A percentile compares a stretch with the other conserved stretches of the same genome.
phyloP scores from a whole-genome alignment of 345 rosid genomes.

The Turritis glabra region DNA sequence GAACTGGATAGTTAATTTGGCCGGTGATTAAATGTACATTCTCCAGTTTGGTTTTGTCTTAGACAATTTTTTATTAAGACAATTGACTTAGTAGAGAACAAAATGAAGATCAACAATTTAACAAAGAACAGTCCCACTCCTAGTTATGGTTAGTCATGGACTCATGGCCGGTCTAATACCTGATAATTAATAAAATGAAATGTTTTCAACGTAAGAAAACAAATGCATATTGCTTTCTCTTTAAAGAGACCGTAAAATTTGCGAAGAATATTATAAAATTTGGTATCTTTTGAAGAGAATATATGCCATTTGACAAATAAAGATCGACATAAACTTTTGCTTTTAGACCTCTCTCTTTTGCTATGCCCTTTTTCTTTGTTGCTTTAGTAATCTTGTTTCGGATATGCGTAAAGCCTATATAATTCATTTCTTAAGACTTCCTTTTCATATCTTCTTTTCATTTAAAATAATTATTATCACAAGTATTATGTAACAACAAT shows the following conservation, averaged over 20 bases:
- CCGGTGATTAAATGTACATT: too few relatives aligned
- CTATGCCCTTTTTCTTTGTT: conserved; percentile 29
- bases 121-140: too few relatives aligned
- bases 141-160: background rate
- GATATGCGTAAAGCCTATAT: conserved; percentile 24
- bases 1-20: too few relatives aligned
- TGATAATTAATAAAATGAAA: background rate
- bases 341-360: conserved; percentile 20
- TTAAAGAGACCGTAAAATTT: background rate
- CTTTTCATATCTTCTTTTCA: conserved; percentile 13
- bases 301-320: conserved; percentile 34
- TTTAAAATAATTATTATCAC: conserved; percentile 24
- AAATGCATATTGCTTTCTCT: background rate
- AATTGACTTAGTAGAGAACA: too few relatives aligned
- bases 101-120: too few relatives aligned
- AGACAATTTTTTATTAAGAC: too few relatives aligned
- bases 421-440: conserved; percentile 8
- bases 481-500: conserved; percentile 38
- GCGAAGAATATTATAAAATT: background rate
- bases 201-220: background rate
- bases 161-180: background rate
- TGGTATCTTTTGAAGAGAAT: conserved; percentile 19
- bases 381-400: conserved; percentile 26
- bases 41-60: too few relatives aligned
- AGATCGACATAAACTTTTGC: conserved; percentile 35